phyloP scores from a whole-genome alignment of 805 yeast genomes.

The Barnettozyma vustinii region DNA sequence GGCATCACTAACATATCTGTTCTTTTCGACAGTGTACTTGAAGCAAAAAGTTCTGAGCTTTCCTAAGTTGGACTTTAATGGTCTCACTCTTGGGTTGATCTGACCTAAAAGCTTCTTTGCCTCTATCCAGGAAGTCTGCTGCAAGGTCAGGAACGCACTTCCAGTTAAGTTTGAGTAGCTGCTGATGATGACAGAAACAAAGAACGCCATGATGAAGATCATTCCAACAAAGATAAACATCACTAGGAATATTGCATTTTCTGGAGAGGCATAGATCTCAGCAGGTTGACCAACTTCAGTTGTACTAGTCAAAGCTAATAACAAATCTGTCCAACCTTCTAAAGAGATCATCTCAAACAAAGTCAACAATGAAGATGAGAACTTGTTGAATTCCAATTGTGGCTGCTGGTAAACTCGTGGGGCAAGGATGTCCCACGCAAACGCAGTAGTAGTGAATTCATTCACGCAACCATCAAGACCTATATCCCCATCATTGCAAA shows the following conservation, averaged over 20 bases:
- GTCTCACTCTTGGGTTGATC: constrained; percentile 45
- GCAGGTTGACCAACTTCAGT: constrained; percentile 67
- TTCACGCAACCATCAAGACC: constrained; percentile 43
- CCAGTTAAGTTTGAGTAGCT: constrained; percentile 81
- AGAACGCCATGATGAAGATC: constrained; percentile 80
- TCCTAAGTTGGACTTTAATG: constrained; percentile 35
- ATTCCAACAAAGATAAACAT: constrained; percentile 74
- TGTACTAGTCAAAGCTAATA: constrained; percentile 62
- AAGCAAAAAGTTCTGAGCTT: constrained; percentile 43
- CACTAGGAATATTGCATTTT: constrained; percentile 70
- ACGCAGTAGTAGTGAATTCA: constrained; percentile 57
- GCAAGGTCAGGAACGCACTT: constrained; percentile 73
- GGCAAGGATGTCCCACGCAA: constrained; percentile 69
- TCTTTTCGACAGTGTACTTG: constrained; percentile 45
- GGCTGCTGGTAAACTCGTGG: constrained; percentile 71
- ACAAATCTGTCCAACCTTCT: constrained; percentile 91
- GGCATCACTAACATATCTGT: constrained; percentile 34
- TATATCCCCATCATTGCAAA: constrained; percentile 61
- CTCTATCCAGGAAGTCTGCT: constrained; percentile 86
- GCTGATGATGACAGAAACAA: constrained; percentile 81
- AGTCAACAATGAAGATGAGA: constrained; percentile 61
- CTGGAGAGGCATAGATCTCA: constrained; percentile 49
- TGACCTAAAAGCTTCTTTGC: constrained; percentile 63
- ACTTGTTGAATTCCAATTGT: constrained; percentile 60
- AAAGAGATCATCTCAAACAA: constrained; percentile 80